Evolutionary conservation across 1,284 basidiomycete species (phyloP), one percentile per base, ranked within the genome.

Genomic region (Boletus semigastroideus): DNA sequence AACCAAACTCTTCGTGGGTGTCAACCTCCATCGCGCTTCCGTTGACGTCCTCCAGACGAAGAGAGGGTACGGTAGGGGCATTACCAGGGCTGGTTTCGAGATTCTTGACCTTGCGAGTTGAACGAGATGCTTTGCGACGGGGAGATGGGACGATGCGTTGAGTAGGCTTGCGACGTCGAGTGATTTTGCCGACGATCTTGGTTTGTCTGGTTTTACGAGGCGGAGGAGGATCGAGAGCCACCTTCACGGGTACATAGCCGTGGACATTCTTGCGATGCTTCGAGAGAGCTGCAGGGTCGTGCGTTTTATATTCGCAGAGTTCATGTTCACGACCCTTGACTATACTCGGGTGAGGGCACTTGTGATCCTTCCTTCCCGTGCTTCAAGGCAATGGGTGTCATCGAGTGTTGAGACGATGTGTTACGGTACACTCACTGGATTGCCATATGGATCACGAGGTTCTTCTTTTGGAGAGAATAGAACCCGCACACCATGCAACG

Each of bases 241-340:
- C 20, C n/a, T 19, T 58, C 27, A 20, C 61, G 66, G 20, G 59
- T 7, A 63, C 38, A 33, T 70, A 57, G 2, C 51, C 57, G n/a
- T 69, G 67, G 6, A 20, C 20, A 14, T 40, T 48, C 38, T 66
- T 65, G 1, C 68, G 59, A 40, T 70, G 67, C 41, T 50, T 68
- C 2, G 67, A 56, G 16, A 67, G 45, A 33, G 62, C 54, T 0
- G 67, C 66, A 2, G 68, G 68, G 30, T 71, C 68, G 5, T 57
- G 44, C 1, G 65, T 67, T 42, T 38, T 51, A 41, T 56, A 70
- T 1, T 52, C 33, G 41, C 65, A 67, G 0, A 11, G 47, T n/a
- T 25, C 25, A 25, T 36, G 20, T 36, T 49, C 44, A 11, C 2
- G 3, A 7, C 5, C 16, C 1, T 14, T 20, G 12, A 30, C 7